Evolutionary conservation across 2,329 filamentous ascomycete species (phyloP).

Genomic region (Plectosphaerella sp.): DNA sequence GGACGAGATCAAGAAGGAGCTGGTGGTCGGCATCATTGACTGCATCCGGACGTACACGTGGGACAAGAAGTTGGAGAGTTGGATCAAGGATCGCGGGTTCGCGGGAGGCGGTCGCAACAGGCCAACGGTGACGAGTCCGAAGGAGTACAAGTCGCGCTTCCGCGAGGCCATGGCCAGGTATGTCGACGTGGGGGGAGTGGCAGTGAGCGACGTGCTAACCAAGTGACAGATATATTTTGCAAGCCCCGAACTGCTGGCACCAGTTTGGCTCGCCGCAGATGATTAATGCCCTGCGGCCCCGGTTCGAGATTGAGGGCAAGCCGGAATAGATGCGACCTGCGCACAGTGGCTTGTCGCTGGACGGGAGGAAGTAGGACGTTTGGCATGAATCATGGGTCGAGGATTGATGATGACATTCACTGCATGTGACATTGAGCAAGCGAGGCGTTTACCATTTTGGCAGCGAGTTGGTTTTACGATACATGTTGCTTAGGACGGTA

Average conservation of each 20-base stretch:
- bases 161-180: slow-evolving; percentile 93
- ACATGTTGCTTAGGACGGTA: neutral
- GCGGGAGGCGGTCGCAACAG: slow-evolving; percentile 71
- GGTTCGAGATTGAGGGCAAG: slow-evolving; percentile 10
- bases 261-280: slow-evolving; percentile 45
- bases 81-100: slow-evolving; percentile 96
- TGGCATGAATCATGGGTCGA: too few species aligned
- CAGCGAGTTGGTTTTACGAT: too few species aligned
- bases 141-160: slow-evolving; percentile 96
- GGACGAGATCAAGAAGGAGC: slow-evolving; percentile 81
- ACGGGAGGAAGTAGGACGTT: neutral
- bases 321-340: neutral
- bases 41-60: slow-evolving; percentile 98
- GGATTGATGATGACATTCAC: too few species aligned
- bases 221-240: slow-evolving; percentile 58
- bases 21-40: slow-evolving; percentile 97
- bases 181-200: slow-evolving; percentile 23
- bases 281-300: slow-evolving; percentile 9
- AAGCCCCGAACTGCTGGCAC: slow-evolving; percentile 74
- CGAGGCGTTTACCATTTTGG: too few species aligned
- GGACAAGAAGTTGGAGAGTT: slow-evolving; percentile 99
- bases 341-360: neutral
- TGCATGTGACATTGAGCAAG: too few species aligned
- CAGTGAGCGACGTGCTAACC: slow-evolving; percentile 1
- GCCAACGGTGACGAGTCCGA: slow-evolving; percentile 93